Conservation (phyloP, 176 grass and related monocot species). For the sorghum (Sorghum bicolor) region DNA sequence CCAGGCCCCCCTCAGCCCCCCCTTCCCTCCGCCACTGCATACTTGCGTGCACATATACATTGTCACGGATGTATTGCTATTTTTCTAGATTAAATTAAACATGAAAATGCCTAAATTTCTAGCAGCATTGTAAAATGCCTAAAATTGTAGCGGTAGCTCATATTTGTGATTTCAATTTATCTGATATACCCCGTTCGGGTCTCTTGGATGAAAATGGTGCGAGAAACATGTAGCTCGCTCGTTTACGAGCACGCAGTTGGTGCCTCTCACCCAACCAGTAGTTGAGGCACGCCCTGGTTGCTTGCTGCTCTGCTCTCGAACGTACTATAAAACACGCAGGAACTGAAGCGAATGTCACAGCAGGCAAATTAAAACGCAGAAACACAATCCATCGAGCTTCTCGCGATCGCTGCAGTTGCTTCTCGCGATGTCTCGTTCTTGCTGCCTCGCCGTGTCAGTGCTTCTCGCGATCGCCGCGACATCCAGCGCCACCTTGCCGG, state of each 20-base stretch:
- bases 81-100: no score
- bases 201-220: neutral
- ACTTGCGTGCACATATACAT: no score
- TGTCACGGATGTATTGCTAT: no score
- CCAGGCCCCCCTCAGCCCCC: no score
- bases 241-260: neutral
- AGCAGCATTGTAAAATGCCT: no score
- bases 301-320: neutral
- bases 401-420: no score
- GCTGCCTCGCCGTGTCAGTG: conserved; percentile 3
- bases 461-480: conserved; percentile 31
- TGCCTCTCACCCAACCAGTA: neutral
- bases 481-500: neutral
- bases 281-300: neutral
- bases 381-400: neutral
- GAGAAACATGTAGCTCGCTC: neutral
- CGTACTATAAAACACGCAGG: neutral
- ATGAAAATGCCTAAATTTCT: no score
- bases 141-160: no score
- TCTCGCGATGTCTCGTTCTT: conserved; percentile 28
- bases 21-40: no score
- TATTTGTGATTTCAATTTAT: no score
- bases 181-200: neutral
- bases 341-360: neutral
- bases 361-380: neutral